These are phyloP conservation scores for Exutisphaerella laricina DNA, from an alignment of 2,329 filamentous ascomycete genomes.

Conservation along the genomic window DNA sequence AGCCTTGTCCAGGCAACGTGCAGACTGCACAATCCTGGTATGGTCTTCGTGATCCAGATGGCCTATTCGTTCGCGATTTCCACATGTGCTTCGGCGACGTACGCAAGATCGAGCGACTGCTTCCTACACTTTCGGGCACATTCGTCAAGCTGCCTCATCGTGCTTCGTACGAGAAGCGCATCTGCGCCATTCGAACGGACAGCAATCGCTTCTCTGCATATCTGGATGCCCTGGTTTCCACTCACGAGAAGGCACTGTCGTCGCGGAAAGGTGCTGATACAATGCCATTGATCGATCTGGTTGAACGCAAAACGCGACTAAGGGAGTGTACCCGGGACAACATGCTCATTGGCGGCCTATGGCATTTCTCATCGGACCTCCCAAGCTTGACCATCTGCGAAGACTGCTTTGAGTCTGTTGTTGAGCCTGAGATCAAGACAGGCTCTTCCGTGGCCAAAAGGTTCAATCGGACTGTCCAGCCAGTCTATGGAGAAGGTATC, in stretches of 20 bases:
- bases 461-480: slow-evolving; percentile 58
- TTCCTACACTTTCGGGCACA: slow-evolving; percentile 64
- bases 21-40: slow-evolving; percentile 64
- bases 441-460: slow-evolving; percentile 55
- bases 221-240: slow-evolving; percentile 51
- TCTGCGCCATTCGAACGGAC: slow-evolving; percentile 65
- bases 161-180: slow-evolving; percentile 46
- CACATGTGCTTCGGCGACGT: slow-evolving; percentile 70
- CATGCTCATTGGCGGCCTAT: slow-evolving; percentile 57
- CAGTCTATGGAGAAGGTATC: slow-evolving; percentile 46
- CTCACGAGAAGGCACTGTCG: slow-evolving; percentile 42
- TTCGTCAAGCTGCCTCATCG: slow-evolving; percentile 50
- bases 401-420: slow-evolving; percentile 75
- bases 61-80: slow-evolving; percentile 64
- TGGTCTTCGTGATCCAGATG: slow-evolving; percentile 64
- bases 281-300: slow-evolving; percentile 57
- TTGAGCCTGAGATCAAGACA: slow-evolving; percentile 61
- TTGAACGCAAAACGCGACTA: slow-evolving; percentile 53
- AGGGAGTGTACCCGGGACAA: slow-evolving; percentile 62
- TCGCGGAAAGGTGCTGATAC: slow-evolving; percentile 48
- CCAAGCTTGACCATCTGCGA: slow-evolving; percentile 79
- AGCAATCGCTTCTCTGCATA: slow-evolving; percentile 53
- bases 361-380: slow-evolving; percentile 67
- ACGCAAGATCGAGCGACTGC: slow-evolving; percentile 63
- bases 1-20: slow-evolving; percentile 54